Evolutionary conservation across 2,329 filamentous ascomycete genomes (phyloP).

Genomic region (Elsinoe necatrix): DNA sequence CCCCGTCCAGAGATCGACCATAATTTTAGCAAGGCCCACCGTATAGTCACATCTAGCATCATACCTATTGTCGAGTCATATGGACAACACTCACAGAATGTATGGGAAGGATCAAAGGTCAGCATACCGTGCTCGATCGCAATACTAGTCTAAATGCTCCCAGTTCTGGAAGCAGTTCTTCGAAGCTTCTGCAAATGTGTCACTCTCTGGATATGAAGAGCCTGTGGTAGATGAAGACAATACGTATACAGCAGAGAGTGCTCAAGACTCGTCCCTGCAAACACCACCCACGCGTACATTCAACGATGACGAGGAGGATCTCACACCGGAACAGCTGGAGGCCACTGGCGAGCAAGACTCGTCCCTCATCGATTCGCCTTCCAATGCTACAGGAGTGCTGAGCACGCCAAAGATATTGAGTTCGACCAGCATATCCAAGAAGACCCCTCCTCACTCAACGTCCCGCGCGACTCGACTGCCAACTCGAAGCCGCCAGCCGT

Average conservation of each 20-base stretch:
- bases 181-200: conserved; percentile 95
- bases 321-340: conserved; percentile 27
- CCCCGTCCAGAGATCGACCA: conserved; percentile 74
- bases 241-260: conserved; percentile 32
- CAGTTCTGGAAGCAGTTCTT: conserved; percentile 99
- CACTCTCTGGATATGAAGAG: conserved; percentile 89
- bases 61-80: conserved; percentile 92
- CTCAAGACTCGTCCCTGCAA: conserved; percentile 16
- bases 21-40: conserved; percentile 94
- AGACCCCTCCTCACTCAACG: conserved; percentile 29
- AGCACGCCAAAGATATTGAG: conserved; percentile 52
- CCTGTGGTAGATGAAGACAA: conserved; percentile 52
- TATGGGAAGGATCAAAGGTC: conserved; percentile 96
- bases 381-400: conserved; percentile 37
- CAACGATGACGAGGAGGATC: conserved; percentile 24
- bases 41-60: conserved; percentile 90
- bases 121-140: conserved; percentile 6
- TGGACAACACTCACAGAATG: conserved; percentile 81
- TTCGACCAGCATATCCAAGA: conserved; percentile 19
- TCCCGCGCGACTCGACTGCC: conserved; percentile 17
- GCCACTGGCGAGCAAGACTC: conserved; percentile 33
- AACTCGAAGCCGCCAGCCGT: conserved; percentile 16
- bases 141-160: conserved; percentile 4
- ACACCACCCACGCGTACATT: conserved; percentile 16
- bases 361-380: conserved; percentile 58